These are phyloP conservation scores for Sporothrix humicola DNA, from an alignment of 2,329 filamentous ascomycete species.

Conservation along the genomic window DNA sequence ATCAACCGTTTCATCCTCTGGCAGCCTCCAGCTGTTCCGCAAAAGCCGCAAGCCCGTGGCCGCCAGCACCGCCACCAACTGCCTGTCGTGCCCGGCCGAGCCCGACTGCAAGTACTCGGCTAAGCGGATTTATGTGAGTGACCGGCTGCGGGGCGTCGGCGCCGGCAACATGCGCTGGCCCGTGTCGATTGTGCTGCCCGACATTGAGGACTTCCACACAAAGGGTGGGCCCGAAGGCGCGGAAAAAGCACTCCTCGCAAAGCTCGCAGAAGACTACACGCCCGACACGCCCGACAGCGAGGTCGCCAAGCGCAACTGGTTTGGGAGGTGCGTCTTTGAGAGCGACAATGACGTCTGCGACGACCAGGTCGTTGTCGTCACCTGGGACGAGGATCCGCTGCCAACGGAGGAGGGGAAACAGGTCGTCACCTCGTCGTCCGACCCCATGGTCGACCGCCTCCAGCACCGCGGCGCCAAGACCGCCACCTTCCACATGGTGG, in stretches of 20 bases:
- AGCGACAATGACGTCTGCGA: slow-evolving; percentile 92
- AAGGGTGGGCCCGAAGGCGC: slow-evolving; percentile 51
- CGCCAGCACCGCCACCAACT: slow-evolving; percentile 83
- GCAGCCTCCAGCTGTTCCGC: slow-evolving; percentile 78
- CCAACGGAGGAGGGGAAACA: slow-evolving; percentile 34
- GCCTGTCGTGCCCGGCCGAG: slow-evolving; percentile 78
- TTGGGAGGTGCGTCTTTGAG: slow-evolving; percentile 94
- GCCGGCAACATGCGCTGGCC: slow-evolving; percentile 78
- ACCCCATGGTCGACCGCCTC: slow-evolving; percentile 39
- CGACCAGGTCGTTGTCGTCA: slow-evolving; percentile 86
- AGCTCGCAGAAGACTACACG: slow-evolving; percentile 60
- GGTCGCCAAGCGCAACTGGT: slow-evolving; percentile 70
- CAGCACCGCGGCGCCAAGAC: slow-evolving; percentile 73
- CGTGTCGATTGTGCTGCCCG: slow-evolving; percentile 84
- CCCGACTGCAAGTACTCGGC: slow-evolving; percentile 82
- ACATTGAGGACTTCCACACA: slow-evolving; percentile 78
- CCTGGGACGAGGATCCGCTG: slow-evolving; percentile 76
- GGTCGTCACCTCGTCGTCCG: neutral
- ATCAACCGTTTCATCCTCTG: slow-evolving; percentile 73
- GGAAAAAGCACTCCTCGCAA: slow-evolving; percentile 51
- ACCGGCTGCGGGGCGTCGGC: slow-evolving; percentile 63
- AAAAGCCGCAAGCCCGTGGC: slow-evolving; percentile 73
- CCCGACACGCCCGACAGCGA: slow-evolving; percentile 53
- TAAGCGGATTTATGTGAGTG: slow-evolving; percentile 73
- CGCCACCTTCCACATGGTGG: slow-evolving; percentile 92